Evolutionary conservation across 495 filamentous ascomycete species (phyloP).

Genomic region (Cercophora newfieldiana): DNA sequence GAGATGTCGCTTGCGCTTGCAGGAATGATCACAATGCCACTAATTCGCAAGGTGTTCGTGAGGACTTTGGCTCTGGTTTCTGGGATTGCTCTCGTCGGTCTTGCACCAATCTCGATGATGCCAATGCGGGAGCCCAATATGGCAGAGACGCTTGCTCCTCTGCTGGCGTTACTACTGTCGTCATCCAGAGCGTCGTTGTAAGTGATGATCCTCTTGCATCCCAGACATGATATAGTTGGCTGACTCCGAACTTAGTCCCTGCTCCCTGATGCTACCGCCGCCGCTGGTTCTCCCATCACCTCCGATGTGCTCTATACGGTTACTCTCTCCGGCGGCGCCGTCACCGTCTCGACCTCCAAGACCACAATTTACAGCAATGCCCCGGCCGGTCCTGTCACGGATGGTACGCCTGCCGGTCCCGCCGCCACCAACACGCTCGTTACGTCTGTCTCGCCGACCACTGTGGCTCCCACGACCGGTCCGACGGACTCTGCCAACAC

Average conservation of each 20-base stretch:
- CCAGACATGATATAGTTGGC: too few species aligned
- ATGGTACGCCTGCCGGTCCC: neutral
- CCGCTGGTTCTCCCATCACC: neutral
- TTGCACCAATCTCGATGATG: too few species aligned
- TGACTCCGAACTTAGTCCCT: too few species aligned
- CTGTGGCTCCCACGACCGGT: neutral
- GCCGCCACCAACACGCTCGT: neutral
- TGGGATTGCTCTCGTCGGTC: too few species aligned
- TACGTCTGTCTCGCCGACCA: too few species aligned
- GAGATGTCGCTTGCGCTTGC: constrained; percentile 70
- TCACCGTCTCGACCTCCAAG: neutral
- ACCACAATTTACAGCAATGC: neutral
- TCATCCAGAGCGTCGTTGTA: constrained; percentile 34
- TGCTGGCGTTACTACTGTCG: constrained; percentile 26
- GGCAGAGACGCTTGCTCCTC: neutral
- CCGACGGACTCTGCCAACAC: constrained; percentile 17
- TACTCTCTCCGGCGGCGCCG: neutral
- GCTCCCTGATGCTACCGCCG: neutral
- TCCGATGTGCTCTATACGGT: neutral
- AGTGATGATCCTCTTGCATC: constrained; percentile 30
- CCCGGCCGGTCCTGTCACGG: neutral
- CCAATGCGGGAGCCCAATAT: constrained; percentile 16
- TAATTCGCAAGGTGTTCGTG: too few species aligned
- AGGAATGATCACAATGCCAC: constrained; percentile 61
- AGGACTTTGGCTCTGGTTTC: too few species aligned